phyloP scores from a whole-genome alignment of 768 basidiomycete species.

The Phlegmacium glaucopus region DNA sequence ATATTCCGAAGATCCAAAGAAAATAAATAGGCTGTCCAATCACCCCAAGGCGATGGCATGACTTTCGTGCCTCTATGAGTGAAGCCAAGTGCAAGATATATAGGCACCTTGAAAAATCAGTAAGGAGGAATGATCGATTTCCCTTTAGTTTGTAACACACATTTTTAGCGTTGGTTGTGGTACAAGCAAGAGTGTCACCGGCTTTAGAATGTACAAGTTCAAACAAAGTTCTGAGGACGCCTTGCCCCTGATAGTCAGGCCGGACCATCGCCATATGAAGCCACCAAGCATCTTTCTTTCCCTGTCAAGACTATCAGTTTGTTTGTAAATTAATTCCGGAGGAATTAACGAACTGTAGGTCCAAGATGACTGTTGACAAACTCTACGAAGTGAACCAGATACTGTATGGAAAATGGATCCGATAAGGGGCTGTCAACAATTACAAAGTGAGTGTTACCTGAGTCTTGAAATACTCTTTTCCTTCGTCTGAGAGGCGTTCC shows the following conservation, averaged over 20 bases:
- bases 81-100: constrained; percentile 18
- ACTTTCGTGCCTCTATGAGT: constrained; percentile 14
- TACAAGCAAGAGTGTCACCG: constrained; percentile 13
- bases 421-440: not conserved
- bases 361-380: constrained; percentile 19
- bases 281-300: constrained; percentile 25
- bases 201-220: constrained; percentile 16
- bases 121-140: not conserved
- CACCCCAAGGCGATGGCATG: constrained; percentile 23
- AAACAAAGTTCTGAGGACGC: constrained; percentile 21
- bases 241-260: constrained; percentile 21
- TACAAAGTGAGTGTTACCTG: constrained; percentile 9
- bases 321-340: no score
- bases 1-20: no score
- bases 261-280: constrained; percentile 25
- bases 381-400: constrained; percentile 15
- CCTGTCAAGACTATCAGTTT: constrained; percentile 11
- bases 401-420: constrained; percentile 12
- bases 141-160: constrained; percentile 7
- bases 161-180: constrained; percentile 19
- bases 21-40: constrained; percentile 24
- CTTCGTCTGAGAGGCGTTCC: constrained; percentile 16
- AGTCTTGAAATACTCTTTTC: constrained; percentile 20
- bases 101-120: constrained; percentile 13
- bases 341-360: constrained; percentile 16